Conservation (phyloP, 306 rosid species). For the Pachyrhizus erosus region DNA sequence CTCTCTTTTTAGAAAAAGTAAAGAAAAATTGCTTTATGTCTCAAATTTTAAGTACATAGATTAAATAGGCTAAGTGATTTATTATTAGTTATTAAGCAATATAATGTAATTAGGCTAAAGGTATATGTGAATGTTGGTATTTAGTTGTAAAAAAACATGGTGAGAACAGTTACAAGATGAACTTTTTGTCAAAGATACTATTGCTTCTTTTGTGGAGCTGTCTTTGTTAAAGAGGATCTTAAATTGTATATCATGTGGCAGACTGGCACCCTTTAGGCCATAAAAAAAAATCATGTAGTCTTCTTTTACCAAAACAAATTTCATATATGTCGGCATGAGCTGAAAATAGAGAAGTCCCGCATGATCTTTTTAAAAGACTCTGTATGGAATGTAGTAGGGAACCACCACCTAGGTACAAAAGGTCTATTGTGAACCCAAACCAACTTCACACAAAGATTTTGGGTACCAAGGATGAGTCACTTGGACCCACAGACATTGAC, state of each 20-base stretch:
- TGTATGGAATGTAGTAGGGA: constrained; percentile 37
- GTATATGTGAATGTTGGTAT: neutral
- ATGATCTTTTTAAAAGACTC: constrained; percentile 10
- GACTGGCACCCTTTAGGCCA: neutral
- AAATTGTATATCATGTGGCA: neutral
- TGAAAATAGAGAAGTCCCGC: neutral
- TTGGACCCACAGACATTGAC: constrained; percentile 32
- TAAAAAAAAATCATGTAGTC: neutral
- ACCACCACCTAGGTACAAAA: neutral
- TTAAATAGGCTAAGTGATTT: neutral
- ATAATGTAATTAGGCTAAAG: neutral
- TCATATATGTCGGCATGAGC: neutral
- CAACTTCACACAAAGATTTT: constrained; percentile 32
- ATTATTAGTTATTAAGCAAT: neutral
- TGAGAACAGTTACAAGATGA: neutral
- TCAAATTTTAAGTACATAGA: neutral
- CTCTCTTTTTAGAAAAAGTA: neutral
- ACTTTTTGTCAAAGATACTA: neutral
- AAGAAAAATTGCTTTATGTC: neutral
- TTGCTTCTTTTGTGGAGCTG: constrained; percentile 11
- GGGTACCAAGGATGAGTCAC: constrained; percentile 5
- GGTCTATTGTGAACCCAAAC: neutral
- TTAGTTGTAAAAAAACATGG: neutral
- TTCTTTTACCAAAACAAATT: neutral
- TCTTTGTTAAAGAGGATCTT: neutral